phyloP scores from a whole-genome alignment of 306 rosid genomes.

The Glycine latifolia region DNA sequence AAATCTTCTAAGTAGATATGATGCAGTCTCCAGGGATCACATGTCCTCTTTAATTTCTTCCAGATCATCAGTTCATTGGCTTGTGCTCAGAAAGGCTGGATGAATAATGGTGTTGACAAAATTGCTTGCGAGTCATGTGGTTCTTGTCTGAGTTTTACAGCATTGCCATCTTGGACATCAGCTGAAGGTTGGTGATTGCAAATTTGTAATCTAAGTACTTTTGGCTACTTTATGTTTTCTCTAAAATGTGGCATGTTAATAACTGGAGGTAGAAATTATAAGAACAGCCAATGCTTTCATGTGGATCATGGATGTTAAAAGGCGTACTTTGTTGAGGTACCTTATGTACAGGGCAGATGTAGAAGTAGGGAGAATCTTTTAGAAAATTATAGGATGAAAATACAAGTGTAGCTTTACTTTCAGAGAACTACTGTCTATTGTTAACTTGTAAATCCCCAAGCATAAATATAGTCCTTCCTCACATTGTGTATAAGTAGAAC shows the following conservation, averaged over 20 bases:
- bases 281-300: constrained; percentile 9
- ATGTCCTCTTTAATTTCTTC: constrained; percentile 46
- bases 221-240: constrained; percentile 25
- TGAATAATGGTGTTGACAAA: constrained; percentile 81
- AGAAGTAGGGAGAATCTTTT: background rate
- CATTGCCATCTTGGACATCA: constrained; percentile 70
- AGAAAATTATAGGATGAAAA: constrained; percentile 23
- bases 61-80: constrained; percentile 79
- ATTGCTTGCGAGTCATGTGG: constrained; percentile 90
- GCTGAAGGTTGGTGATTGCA: constrained; percentile 75
- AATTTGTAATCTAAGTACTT: constrained; percentile 37
- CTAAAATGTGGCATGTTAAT: constrained; percentile 31
- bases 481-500: constrained; percentile 1
- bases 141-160: constrained; percentile 63
- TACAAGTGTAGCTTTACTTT: background rate
- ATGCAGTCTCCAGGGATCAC: constrained; percentile 43
- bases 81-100: constrained; percentile 98
- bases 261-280: constrained; percentile 24
- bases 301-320: constrained; percentile 4
- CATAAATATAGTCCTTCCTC: background rate
- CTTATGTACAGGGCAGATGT: background rate
- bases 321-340: constrained; percentile 1
- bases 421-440: background rate
- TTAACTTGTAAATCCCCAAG: constrained; percentile 24
- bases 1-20: constrained; percentile 31